Evolutionary conservation across 768 basidiomycete species (phyloP).

Genomic region (Suillus subalutaceus): DNA sequence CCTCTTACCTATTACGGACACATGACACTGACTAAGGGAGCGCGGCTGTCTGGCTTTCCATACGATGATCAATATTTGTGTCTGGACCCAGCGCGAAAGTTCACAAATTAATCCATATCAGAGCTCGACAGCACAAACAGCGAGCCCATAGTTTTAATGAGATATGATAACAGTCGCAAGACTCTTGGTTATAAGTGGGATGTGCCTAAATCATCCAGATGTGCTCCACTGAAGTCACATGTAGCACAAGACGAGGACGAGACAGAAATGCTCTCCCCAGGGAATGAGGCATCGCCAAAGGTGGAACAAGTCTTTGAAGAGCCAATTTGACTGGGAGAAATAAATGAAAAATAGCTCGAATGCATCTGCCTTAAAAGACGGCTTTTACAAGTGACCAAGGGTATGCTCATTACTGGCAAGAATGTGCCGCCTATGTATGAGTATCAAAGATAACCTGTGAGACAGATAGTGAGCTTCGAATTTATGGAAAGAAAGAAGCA

Average conservation of each 20-base stretch:
- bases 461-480: background rate
- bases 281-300: slow-evolving; percentile 36
- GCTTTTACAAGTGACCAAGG: background rate
- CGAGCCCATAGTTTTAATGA: background rate
- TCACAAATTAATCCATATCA: background rate
- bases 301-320: slow-evolving; percentile 17
- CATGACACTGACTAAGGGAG: too few species aligned
- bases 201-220: background rate
- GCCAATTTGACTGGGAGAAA: slow-evolving; percentile 35
- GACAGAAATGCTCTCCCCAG: slow-evolving; percentile 29
- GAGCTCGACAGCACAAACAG: background rate
- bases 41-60: too few species aligned
- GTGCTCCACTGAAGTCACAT: background rate
- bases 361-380: background rate
- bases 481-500: background rate
- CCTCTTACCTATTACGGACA: too few species aligned
- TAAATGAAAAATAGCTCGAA: background rate
- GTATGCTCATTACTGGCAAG: background rate
- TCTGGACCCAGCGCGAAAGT: too few species aligned
- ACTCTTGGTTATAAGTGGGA: background rate
- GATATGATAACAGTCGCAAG: background rate
- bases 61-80: too few species aligned
- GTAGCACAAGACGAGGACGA: slow-evolving; percentile 11
- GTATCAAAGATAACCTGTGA: background rate
- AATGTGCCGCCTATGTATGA: background rate